A percentile compares a stretch with the other conserved stretches of the same genome.
These are phyloP conservation scores for Sclerotinia minor DNA, from an alignment of 2,329 filamentous ascomycete genomes.

Conservation along the genomic window DNA sequence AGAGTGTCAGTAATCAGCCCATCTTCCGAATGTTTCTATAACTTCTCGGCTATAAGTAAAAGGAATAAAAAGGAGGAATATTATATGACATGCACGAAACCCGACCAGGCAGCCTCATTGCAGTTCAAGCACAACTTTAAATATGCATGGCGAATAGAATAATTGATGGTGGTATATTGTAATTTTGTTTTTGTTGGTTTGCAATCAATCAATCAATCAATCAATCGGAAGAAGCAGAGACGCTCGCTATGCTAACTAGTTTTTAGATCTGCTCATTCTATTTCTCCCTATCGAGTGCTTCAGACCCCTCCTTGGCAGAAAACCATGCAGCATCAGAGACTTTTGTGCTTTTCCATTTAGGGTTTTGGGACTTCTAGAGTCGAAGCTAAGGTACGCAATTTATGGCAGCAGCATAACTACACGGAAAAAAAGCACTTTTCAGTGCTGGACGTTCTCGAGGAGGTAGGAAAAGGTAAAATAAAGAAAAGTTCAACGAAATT, in stretches of 20 bases:
- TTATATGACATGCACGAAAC: background rate
- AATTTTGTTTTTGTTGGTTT: background rate
- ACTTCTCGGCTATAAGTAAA: background rate
- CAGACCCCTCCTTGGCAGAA: too few species aligned
- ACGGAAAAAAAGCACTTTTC: background rate
- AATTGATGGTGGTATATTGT: background rate
- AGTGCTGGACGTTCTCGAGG: background rate
- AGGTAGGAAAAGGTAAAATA: background rate
- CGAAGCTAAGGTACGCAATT: background rate
- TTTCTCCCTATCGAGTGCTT: background rate
- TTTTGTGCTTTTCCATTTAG: background rate
- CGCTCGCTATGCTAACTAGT: background rate
- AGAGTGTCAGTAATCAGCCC: background rate
- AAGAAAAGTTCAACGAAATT: background rate
- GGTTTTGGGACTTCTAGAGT: background rate
- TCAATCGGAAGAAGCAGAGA: background rate
- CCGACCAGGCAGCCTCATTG: background rate
- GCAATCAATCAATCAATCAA: background rate
- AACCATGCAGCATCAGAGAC: background rate
- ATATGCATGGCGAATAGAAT: background rate
- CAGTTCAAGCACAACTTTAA: background rate
- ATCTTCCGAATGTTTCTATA: background rate
- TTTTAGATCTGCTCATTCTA: background rate
- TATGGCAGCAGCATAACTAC: background rate
- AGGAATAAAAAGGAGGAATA: background rate